Conservation (phyloP, 768 basidiomycete genomes). For the Leucocoprinus leucothites region DNA sequence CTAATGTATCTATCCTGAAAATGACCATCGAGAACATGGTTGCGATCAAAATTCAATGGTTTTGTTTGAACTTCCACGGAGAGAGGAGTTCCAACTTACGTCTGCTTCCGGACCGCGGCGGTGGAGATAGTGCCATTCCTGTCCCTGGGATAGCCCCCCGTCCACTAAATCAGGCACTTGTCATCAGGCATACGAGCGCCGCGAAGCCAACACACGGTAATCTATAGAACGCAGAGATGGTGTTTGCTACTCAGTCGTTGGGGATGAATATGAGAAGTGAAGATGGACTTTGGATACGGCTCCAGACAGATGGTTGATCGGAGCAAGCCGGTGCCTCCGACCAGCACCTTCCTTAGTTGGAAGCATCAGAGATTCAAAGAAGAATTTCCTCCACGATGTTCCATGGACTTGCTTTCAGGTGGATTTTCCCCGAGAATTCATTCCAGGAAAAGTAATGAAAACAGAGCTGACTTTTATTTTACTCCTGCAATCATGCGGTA, state of each 20-base stretch:
- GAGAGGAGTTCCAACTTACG: slow-evolving; percentile 20
- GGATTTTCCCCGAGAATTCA: slow-evolving; percentile 7
- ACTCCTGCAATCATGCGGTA: background rate
- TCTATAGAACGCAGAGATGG: background rate
- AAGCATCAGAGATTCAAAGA: slow-evolving; percentile 12
- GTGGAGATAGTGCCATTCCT: slow-evolving; percentile 25
- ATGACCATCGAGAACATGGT: slow-evolving; percentile 28
- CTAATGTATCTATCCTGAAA: slow-evolving; percentile 23
- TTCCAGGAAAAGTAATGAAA: slow-evolving; percentile 8
- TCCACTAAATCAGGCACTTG: slow-evolving; percentile 6
- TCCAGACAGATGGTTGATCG: slow-evolving; percentile 25
- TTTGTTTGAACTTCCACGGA: slow-evolving; percentile 30
- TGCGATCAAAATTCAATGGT: slow-evolving; percentile 24
- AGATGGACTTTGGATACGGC: slow-evolving; percentile 5
- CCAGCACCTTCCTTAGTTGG: slow-evolving; percentile 14
- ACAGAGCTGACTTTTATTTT: background rate
- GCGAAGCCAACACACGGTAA: background rate
- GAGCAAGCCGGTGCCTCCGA: slow-evolving; percentile 32
- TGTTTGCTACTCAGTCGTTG: background rate
- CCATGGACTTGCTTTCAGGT: slow-evolving; percentile 8
- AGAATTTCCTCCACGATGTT: background rate
- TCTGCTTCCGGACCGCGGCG: slow-evolving; percentile 34
- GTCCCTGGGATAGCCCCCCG: slow-evolving; percentile 2
- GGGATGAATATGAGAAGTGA: background rate
- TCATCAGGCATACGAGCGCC: background rate